Conservation (phyloP, 768 basidiomycete genomes). For the Chiua virens region DNA sequence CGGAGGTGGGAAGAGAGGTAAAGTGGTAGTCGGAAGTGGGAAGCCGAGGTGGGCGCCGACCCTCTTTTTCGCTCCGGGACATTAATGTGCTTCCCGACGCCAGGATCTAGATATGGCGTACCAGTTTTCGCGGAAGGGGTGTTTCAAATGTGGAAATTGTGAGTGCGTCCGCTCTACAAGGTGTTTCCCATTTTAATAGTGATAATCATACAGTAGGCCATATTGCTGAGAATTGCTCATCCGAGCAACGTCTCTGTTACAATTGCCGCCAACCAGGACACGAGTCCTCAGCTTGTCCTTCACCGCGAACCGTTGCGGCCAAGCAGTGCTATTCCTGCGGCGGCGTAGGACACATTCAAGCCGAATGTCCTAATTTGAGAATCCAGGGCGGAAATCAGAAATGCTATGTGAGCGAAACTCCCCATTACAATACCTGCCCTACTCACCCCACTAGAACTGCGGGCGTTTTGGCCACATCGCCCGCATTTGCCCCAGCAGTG, state of each 20-base stretch:
- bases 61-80: slow-evolving; percentile 6
- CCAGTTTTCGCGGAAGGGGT: slow-evolving; percentile 84
- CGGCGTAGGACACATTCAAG: slow-evolving; percentile 88
- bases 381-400: slow-evolving; percentile 69
- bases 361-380: slow-evolving; percentile 81
- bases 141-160: slow-evolving; percentile 94
- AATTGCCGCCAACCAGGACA: slow-evolving; percentile 96
- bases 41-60: slow-evolving; percentile 54
- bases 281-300: slow-evolving; percentile 85
- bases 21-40: slow-evolving; percentile 72
- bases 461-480: slow-evolving; percentile 85
- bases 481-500: slow-evolving; percentile 63
- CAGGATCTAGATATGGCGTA: slow-evolving; percentile 62
- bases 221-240: slow-evolving; percentile 89
- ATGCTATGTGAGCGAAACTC: slow-evolving; percentile 68
- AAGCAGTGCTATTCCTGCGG: slow-evolving; percentile 95
- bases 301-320: slow-evolving; percentile 75
- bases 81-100: slow-evolving; percentile 34
- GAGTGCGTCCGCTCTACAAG: slow-evolving; percentile 35
- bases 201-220: slow-evolving; percentile 67
- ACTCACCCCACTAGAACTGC: slow-evolving; percentile 53
- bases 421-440: slow-evolving; percentile 1
- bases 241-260: slow-evolving; percentile 88
- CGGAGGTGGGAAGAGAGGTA: slow-evolving; percentile 68
- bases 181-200: slow-evolving; percentile 11